phyloP scores from a whole-genome alignment of 2,329 filamentous ascomycete species.

The Aspergillus hiratsukae region DNA sequence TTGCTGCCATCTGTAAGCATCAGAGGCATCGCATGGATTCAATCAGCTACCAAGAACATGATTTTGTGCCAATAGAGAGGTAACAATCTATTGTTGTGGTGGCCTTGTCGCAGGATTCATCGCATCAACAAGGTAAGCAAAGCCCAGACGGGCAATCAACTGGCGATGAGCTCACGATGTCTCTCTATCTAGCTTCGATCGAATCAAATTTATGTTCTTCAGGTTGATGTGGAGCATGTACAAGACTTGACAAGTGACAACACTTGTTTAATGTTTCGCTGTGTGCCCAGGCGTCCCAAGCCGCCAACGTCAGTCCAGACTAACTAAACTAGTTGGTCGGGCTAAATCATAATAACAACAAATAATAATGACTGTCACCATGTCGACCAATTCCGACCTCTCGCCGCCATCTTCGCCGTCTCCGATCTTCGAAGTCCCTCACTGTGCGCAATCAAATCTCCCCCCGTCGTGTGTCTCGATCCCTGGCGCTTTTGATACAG shows the following conservation, averaged over 20 bases:
- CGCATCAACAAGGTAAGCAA: background rate
- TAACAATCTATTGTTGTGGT: background rate
- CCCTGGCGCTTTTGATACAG: slow-evolving; percentile 32
- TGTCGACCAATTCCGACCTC: slow-evolving; percentile 25
- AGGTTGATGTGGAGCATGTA: slow-evolving; percentile 22
- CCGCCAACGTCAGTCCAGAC: background rate
- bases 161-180: background rate
- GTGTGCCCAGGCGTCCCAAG: slow-evolving; percentile 12
- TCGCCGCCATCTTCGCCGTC: slow-evolving; percentile 9
- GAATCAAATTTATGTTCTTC: background rate
- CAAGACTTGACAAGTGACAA: slow-evolving; percentile 11
- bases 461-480: slow-evolving; percentile 21
- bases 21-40: background rate
- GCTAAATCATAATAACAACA: background rate
- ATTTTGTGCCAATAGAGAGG: background rate
- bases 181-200: background rate
- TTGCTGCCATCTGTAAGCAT: background rate
- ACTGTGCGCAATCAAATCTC: slow-evolving; percentile 18
- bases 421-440: slow-evolving; percentile 19
- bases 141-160: background rate
- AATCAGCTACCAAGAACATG: background rate
- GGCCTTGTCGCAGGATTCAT: background rate
- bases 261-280: too few relatives aligned
- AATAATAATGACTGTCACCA: slow-evolving; percentile 20
- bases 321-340: background rate